phyloP scores from a whole-genome alignment of 2,329 filamentous ascomycete genomes.

The Paecilomyces fulvus region DNA sequence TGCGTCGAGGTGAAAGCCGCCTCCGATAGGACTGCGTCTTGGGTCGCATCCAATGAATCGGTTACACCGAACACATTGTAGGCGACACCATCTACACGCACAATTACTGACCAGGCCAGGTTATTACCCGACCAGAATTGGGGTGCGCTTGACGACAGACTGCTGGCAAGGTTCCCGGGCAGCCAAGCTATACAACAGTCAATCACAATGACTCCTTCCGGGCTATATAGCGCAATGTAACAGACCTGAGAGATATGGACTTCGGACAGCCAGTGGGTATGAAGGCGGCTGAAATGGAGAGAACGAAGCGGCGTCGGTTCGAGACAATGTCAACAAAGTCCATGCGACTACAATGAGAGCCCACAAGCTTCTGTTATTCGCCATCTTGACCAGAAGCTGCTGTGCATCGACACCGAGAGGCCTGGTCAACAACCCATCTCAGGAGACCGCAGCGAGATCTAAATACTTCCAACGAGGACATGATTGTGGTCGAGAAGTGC shows the following conservation, averaged over 20 bases:
- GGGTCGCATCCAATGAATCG: slow-evolving; percentile 15
- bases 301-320: not conserved
- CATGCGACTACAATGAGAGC: not conserved
- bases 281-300: slow-evolving; percentile 20
- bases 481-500: not conserved
- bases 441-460: not conserved
- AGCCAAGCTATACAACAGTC: slow-evolving; percentile 30
- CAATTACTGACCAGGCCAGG: slow-evolving; percentile 35
- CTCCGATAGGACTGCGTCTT: slow-evolving; percentile 23
- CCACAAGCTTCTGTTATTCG: not conserved
- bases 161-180: slow-evolving; percentile 29
- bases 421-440: not conserved
- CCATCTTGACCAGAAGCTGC: not conserved
- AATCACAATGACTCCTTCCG: not conserved
- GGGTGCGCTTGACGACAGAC: slow-evolving; percentile 29
- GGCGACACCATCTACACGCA: slow-evolving; percentile 30
- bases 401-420: not conserved
- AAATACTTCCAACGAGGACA: not conserved
- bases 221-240: not conserved
- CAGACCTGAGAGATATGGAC: slow-evolving; percentile 30
- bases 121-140: slow-evolving; percentile 38
- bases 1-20: slow-evolving; percentile 37
- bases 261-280: slow-evolving; percentile 38
- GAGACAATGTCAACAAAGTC: not conserved
- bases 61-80: slow-evolving; percentile 37